These are phyloP conservation scores for Hydrangea macrophylla DNA, from an alignment of 148 eudicot species.

Conservation along the genomic window DNA sequence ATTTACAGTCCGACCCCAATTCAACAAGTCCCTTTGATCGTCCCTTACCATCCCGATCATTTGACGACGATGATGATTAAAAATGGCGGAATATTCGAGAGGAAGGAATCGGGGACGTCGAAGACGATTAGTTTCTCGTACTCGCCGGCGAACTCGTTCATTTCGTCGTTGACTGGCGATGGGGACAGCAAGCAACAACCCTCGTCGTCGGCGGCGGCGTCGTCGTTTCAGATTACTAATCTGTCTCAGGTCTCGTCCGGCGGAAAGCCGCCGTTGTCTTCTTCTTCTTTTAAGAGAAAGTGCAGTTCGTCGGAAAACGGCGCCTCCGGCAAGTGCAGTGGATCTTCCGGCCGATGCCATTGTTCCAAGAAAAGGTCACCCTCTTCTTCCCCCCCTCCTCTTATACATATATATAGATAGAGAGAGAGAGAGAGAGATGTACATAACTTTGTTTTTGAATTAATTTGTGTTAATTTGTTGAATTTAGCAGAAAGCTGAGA, in stretches of 20 bases:
- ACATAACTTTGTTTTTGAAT: too few species aligned
- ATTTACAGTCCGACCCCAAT: constrained; percentile 73
- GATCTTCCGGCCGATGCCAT: constrained; percentile 71
- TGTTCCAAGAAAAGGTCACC: constrained; percentile 75
- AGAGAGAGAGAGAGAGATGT: too few species aligned
- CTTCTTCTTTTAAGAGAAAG: constrained; percentile 68
- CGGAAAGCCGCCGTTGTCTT: constrained; percentile 65
- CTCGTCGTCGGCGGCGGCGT: constrained; percentile 25
- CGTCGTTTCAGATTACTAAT: constrained; percentile 48
- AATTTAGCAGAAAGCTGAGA: constrained; percentile 53
- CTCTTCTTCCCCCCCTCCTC: too few species aligned
- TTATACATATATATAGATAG: too few species aligned
- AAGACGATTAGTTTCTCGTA: constrained; percentile 62
- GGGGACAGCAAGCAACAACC: constrained; percentile 24
- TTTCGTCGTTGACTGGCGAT: constrained; percentile 68
- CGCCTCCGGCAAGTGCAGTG: constrained; percentile 72
- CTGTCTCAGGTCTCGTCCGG: constrained; percentile 44
- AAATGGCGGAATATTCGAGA: constrained; percentile 1
- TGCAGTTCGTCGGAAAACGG: constrained; percentile 55
- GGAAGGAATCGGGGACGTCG: constrained; percentile 22
- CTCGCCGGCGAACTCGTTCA: constrained; percentile 50
- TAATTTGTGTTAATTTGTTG: neutral
- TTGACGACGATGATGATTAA: constrained; percentile 8
- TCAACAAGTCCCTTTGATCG: constrained; percentile 48
- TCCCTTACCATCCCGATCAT: neutral